Base-by-base conservation (phyloP, 768 basidiomycete species). In the Crucibulum laeve region DNA sequence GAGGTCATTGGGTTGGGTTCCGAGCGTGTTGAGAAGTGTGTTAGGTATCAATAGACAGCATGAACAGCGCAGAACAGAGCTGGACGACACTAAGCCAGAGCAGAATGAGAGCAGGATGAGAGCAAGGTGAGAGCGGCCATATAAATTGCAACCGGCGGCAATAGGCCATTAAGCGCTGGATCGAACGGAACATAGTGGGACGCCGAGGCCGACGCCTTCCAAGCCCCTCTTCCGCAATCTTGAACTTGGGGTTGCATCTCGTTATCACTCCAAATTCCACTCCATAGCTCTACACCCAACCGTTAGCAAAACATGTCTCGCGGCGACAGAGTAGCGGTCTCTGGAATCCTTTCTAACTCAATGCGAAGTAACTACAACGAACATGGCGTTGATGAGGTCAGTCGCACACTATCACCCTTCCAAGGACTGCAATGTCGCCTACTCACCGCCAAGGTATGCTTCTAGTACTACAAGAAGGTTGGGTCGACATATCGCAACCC, bases 401-500 rank as follows among this genome's bases (percentile, higher is more conserved):
- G 69, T 43, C 14, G 11, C 38, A 11, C 15, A 5, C 8, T 13
- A 8, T 30, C n/a, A 8, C 8, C 28, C n/a, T n/a, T n/a, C 6
- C 35, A 17, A 13, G 35, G 6, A 6, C 6, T 17, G 35, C 6
- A 17, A 37, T 8, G 6, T 37, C 28, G n/a, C 21, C 35, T 17
- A 17, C 7, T 17, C 5, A 40, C 10, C 15, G 18, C 4, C 8
- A 5, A 6, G 24, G 5, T 8, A 5, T 24, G 14, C 23, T 18
- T 22, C 15, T 28, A 83, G 81, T 83, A 82, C 53, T 82, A 83
- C 55, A 70, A 62, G 35, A 77, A 77, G 64, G 82, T 85, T 1
- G 77, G 77, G n/a, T 60, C 77, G 15, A 79, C 75, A 7, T 86
- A 88, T 60, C 76, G 84, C 10, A 87, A 87, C 53, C 83, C 84